phyloP scores from a whole-genome alignment of 495 filamentous ascomycete species.

The Aspergillus cavernicola region DNA sequence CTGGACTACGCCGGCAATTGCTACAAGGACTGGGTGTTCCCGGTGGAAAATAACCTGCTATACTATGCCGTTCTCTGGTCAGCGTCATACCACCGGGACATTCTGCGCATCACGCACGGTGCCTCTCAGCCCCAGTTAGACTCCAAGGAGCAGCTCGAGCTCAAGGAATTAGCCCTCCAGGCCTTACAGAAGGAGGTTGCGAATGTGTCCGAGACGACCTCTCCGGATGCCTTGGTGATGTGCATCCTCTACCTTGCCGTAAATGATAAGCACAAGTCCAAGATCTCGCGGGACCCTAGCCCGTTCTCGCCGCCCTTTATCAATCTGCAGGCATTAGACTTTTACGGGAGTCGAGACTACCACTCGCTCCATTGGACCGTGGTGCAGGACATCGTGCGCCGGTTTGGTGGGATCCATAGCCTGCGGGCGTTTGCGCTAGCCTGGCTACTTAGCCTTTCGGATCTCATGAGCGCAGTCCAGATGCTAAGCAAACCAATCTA shows the following conservation, averaged over 20 bases:
- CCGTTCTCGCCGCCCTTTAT: slow-evolving; percentile 5
- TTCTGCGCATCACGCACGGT: slow-evolving; percentile 1
- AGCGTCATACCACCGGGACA: slow-evolving; percentile 2
- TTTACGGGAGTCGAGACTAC: slow-evolving; percentile 13
- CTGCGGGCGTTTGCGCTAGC: slow-evolving; percentile 5
- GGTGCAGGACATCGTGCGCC: not conserved
- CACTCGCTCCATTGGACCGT: slow-evolving; percentile 9
- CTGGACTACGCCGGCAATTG: not conserved
- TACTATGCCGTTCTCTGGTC: not conserved
- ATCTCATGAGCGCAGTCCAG: slow-evolving; percentile 3
- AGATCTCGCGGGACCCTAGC: slow-evolving; percentile 1
- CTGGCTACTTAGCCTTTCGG: slow-evolving; percentile 6
- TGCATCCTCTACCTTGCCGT: slow-evolving; percentile 12
- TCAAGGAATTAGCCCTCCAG: not conserved
- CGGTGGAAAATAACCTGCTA: not conserved
- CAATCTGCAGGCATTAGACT: slow-evolving; percentile 1
- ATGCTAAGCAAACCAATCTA: slow-evolving; percentile 1
- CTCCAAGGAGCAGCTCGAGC: slow-evolving; percentile 5
- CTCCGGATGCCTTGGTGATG: slow-evolving; percentile 7
- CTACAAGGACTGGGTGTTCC: not conserved
- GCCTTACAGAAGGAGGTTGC: not conserved
- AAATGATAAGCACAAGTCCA: not conserved
- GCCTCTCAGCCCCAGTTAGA: not conserved
- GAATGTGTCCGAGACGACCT: not conserved
- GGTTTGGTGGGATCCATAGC: slow-evolving; percentile 6